These are phyloP conservation scores for Flaveria floridana DNA, from an alignment of 140 eudicot genomes.

Conservation along the genomic window DNA sequence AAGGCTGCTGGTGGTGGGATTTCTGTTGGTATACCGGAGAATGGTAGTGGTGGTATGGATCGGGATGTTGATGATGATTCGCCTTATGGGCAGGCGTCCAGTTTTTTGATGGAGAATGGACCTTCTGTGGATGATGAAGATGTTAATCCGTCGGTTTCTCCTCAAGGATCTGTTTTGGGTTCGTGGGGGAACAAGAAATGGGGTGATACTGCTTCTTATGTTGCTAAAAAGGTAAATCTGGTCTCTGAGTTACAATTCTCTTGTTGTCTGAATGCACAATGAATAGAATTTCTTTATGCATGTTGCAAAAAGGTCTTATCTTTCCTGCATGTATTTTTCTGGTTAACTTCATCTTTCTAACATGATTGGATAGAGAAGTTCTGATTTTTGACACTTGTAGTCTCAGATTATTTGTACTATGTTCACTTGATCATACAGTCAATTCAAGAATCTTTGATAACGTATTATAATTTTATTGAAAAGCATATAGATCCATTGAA, in stretches of 20 bases:
- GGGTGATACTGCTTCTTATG: constrained; percentile 80
- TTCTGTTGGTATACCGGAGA: constrained; percentile 45
- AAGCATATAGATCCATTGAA: constrained; percentile 11
- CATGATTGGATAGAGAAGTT: constrained; percentile 5
- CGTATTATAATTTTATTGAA: background rate
- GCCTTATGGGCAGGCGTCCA: constrained; percentile 55
- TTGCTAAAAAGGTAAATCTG: constrained; percentile 68
- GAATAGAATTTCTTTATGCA: background rate
- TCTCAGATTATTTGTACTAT: background rate
- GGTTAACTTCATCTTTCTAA: constrained; percentile 7
- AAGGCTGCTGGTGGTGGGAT: constrained; percentile 26
- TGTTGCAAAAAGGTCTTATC: background rate
- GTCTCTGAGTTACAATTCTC: background rate
- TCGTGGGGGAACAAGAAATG: constrained; percentile 61
- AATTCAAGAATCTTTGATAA: background rate
- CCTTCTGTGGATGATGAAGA: constrained; percentile 49
- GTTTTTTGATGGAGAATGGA: constrained; percentile 37
- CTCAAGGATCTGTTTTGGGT: constrained; percentile 50
- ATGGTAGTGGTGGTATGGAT: constrained; percentile 43
- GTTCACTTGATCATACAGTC: constrained; percentile 16
- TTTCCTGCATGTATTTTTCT: constrained; percentile 2
- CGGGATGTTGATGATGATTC: constrained; percentile 69
- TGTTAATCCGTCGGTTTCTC: constrained; percentile 42
- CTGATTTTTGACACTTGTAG: constrained; percentile 6
- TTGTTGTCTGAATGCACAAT: constrained; percentile 17